Percentiles rank a stretch among this genome's conserved stretches.
These are phyloP conservation scores for Termitomyces sp. DNA, from an alignment of 768 basidiomycete genomes.

Conservation along the genomic window DNA sequence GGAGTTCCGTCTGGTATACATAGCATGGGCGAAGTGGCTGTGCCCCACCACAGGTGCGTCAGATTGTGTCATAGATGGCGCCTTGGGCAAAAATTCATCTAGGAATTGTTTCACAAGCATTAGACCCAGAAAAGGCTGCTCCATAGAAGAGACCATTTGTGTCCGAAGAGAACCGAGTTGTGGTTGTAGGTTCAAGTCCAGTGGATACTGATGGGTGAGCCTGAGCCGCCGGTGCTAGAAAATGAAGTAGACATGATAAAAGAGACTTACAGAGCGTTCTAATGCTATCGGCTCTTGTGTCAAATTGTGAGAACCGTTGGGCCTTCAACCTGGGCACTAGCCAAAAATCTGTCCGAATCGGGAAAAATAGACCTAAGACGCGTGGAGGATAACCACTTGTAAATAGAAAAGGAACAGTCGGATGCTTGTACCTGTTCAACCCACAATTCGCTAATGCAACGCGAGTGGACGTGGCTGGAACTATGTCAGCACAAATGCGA, in stretches of 20 bases:
- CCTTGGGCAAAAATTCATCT: background rate
- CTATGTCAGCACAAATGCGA: too few relatives aligned
- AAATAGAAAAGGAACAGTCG: too few relatives aligned
- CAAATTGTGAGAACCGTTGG: too few relatives aligned
- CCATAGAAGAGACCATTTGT: background rate
- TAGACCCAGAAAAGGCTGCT: background rate
- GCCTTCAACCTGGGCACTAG: too few relatives aligned
- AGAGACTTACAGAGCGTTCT: background rate
- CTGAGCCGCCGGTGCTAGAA: background rate
- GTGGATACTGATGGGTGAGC: background rate
- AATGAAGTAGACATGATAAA: background rate
- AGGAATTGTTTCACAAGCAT: conserved; percentile 5
- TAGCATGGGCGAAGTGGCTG: background rate
- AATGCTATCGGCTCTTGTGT: too few relatives aligned
- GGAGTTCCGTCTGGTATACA: background rate
- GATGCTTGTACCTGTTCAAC: too few relatives aligned
- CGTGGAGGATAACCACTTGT: too few relatives aligned
- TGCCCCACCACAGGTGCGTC: background rate
- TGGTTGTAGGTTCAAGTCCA: background rate
- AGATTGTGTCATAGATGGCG: background rate
- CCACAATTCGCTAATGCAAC: too few relatives aligned
- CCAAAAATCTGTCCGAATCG: too few relatives aligned
- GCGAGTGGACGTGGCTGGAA: too few relatives aligned
- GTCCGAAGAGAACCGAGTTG: too few relatives aligned
- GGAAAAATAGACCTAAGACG: too few relatives aligned